Conservation (phyloP, 1,284 basidiomycete species). For the Polyporus tsugae region DNA sequence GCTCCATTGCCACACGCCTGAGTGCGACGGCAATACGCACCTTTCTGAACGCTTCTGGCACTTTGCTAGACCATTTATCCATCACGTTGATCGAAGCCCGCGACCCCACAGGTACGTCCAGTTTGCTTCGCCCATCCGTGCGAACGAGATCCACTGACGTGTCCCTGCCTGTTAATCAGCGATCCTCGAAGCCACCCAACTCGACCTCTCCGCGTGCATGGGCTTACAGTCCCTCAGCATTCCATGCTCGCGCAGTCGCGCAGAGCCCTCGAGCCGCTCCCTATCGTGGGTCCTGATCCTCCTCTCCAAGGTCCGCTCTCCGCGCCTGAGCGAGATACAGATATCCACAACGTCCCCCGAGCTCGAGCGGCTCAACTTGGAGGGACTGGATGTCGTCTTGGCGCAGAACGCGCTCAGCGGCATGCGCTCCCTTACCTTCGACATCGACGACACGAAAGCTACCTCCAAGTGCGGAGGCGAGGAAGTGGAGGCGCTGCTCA, state of each 20-base stretch:
- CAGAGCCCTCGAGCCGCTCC: conserved; percentile 28
- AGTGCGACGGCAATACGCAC: conserved; percentile 32
- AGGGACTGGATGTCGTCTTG: conserved; percentile 37
- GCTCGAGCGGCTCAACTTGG: conserved; percentile 33
- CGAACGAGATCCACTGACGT: neutral
- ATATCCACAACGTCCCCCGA: conserved; percentile 28
- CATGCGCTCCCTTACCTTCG: conserved; percentile 28
- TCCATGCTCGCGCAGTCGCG: conserved; percentile 22
- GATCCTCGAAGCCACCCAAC: conserved; percentile 28
- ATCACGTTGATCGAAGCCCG: conserved; percentile 35
- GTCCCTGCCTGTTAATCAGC: conserved; percentile 10
- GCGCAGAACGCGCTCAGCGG: conserved; percentile 25
- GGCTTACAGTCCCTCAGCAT: conserved; percentile 31
- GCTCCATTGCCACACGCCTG: conserved; percentile 31
- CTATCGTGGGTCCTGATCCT: conserved; percentile 40
- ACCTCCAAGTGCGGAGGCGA: neutral
- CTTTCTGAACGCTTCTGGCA: conserved; percentile 32
- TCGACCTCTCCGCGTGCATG: conserved; percentile 29
- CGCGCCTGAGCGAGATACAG: conserved; percentile 25
- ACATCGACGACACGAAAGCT: conserved; percentile 19
- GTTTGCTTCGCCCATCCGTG: neutral
- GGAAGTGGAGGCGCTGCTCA: neutral
- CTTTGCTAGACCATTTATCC: conserved; percentile 26
- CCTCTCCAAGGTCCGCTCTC: conserved; percentile 33
- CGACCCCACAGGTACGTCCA: conserved; percentile 36